Evolutionary conservation across 1,139 yeast genomes (phyloP), one percentile per base, ranked within the genome.

Genomic region (Debaryomyces psychrophilus): DNA sequence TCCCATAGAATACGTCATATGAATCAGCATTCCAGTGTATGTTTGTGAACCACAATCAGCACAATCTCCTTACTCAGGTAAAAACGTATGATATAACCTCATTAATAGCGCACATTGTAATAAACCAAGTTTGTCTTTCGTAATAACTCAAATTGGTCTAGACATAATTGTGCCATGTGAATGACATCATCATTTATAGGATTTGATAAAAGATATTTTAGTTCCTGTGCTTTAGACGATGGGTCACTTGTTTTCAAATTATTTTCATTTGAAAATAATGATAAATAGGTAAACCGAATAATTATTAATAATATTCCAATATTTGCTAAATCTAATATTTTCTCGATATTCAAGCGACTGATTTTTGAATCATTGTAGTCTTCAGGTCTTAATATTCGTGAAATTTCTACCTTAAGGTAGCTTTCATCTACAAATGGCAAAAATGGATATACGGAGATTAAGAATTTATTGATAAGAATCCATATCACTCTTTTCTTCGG

Each of bases 1-100:
- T 0, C 83, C 83, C 40, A 79, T 62, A 0, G 79, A 66, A 31
- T 68, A 67, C 0, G 76, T 82, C 69, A 76, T 72, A 46, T 76
- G 80, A 2, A 75, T 59, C 34, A 79, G 51, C 57, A 73, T 60
- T 3, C 78, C 77, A 3, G 70, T 64, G 44, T 69, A 69, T 0
- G 74, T 68, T 45, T 73, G 78, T 0, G 76, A 62, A 11, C 76
- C 76, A 23, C 79, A 80, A 44, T 73, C 80, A 5, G 67, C 64
- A 6, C 56, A 57, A 36, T 65, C 69, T 11, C 81, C 80, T 50
- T 76, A 80, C 50, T 77, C 82, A 0, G 81, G 81, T 0, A 81
- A 77, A 40, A 59, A 62, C 31, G 64, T 61, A 22, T 73, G 72
- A 48, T 78, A 79, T 15, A 75, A 61, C 36, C 77, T 64, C 67